Evolutionary conservation across 345 rosid species (phyloP), one percentile per base, ranked within the genome.

Genomic region (Ailanthus altissimus): DNA sequence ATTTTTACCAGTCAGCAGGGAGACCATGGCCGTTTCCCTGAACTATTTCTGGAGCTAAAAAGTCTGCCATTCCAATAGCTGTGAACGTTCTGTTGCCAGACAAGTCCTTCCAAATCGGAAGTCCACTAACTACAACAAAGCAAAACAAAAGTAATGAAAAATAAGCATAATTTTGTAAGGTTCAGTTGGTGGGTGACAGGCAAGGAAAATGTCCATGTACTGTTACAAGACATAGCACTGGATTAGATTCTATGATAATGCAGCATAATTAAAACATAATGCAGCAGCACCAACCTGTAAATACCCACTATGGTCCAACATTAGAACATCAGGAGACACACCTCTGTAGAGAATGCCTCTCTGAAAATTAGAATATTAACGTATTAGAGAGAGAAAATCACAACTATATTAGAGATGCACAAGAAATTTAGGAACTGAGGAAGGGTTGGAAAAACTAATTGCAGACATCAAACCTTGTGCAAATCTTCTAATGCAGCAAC

Each of bases 11-110:
- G 83, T 93, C 99, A 67, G 92, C 94, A 28, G 94, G 83, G 46
- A 90, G 80, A 86, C 93, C 94, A 67, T 93, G 99, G 75, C 96
- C 98, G 75, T 83, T 90, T 74, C 98, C 98, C 85, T 90, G 93
- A 70, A 94, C 87, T 28, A 93, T 90, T 85, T 94, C 98, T 6
- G 99, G 98, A 75, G 99, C 91, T 80, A 90, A 86, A 60, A 83
- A 91, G 84, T 93, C 96, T 9, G 88, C 89, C 91, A 86, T 93
- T 76, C 98, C 99, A 50, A 97, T 90, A 58, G 91, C 85, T 53
- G 99, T 95, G 84, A 85, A 95, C 76, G 99, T 89, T 80, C 98
- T 85, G 72, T 89, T 91, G 63, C 79, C 85, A 9, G 89, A 82
- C 62, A 91, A 69, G 84, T 87, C 84, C 90, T 93, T 93, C 83